A percentile compares a stretch with the other conserved stretches of the same genome.
These are phyloP conservation scores for Globisporangium acanthophoron DNA, from an alignment of 352 stramenopile species.

Conservation along the genomic window DNA sequence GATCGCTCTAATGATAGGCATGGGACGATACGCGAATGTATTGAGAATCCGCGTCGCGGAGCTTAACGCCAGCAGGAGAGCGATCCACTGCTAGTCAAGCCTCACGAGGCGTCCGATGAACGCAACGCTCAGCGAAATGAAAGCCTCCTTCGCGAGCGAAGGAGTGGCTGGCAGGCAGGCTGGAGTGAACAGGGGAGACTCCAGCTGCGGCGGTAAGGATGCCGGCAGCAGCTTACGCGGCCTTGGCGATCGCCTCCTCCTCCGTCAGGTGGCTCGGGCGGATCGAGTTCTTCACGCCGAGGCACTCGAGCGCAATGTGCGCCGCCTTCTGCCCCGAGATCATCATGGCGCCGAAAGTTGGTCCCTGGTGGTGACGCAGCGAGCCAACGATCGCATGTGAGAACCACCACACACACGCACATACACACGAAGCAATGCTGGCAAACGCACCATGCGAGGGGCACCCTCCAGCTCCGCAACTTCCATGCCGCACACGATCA, in stretches of 20 bases:
- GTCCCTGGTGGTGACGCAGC: slow-evolving; percentile 18
- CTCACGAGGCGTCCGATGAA: background rate
- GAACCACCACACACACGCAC: background rate
- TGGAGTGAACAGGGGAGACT: background rate
- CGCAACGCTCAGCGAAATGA: background rate
- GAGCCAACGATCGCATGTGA: background rate
- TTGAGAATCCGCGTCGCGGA: no score
- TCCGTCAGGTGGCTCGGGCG: slow-evolving; percentile 27
- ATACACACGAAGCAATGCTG: background rate
- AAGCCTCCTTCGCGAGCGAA: background rate
- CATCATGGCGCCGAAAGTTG: slow-evolving; percentile 64
- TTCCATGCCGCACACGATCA: slow-evolving; percentile 64
- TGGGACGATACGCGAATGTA: no score
- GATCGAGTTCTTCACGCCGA: slow-evolving; percentile 56
- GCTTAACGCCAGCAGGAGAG: no score
- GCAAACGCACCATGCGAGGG: slow-evolving; percentile 35
- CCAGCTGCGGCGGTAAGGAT: background rate
- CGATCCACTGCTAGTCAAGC: background rate
- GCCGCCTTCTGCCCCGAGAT: slow-evolving; percentile 62
- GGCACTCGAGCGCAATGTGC: slow-evolving; percentile 49
- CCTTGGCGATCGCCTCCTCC: slow-evolving; percentile 30
- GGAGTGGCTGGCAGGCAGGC: background rate
- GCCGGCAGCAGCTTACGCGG: slow-evolving; percentile 21
- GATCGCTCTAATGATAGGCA: no score
- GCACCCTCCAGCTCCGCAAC: slow-evolving; percentile 54